These are phyloP conservation scores for Akanthomyces dipterigenus DNA, from an alignment of 2,329 filamentous ascomycete species.

Conservation along the genomic window DNA sequence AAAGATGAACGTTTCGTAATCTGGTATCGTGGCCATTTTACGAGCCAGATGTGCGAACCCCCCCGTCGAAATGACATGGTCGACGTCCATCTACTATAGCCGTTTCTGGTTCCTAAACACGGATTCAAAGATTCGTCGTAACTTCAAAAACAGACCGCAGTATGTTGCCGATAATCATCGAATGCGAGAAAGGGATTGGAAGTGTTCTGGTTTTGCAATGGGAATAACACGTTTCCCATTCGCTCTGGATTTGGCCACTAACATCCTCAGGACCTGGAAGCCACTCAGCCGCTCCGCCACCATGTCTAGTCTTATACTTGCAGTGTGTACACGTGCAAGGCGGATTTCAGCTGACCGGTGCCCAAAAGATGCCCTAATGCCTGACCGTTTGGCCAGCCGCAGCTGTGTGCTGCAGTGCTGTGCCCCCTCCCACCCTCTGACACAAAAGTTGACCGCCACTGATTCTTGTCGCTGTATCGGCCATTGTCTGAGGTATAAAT, in stretches of 20 bases:
- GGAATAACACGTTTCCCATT: no score
- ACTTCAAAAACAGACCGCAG: background rate
- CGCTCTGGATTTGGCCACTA: background rate
- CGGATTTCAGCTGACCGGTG: background rate
- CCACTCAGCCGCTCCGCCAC: background rate
- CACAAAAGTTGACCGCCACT: no score
- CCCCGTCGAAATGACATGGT: background rate
- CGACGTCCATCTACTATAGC: background rate
- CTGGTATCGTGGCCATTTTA: background rate
- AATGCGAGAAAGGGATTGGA: no score
- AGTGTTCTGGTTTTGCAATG: background rate
- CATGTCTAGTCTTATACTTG: background rate
- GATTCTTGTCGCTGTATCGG: no score
- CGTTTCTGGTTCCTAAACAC: background rate
- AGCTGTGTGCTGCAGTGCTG: no score
- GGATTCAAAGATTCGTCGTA: background rate
- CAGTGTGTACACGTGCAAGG: background rate
- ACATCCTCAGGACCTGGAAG: background rate
- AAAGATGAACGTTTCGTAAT: slow-evolving; percentile 11
- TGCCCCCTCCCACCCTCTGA: no score
- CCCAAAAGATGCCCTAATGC: background rate
- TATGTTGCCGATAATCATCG: background rate
- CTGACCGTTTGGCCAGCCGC: background rate
- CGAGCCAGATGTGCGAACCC: background rate
- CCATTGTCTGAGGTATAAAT: no score